Conservation (phyloP, 2,329 filamentous ascomycete species). For the Monosporascus cannonballus region DNA sequence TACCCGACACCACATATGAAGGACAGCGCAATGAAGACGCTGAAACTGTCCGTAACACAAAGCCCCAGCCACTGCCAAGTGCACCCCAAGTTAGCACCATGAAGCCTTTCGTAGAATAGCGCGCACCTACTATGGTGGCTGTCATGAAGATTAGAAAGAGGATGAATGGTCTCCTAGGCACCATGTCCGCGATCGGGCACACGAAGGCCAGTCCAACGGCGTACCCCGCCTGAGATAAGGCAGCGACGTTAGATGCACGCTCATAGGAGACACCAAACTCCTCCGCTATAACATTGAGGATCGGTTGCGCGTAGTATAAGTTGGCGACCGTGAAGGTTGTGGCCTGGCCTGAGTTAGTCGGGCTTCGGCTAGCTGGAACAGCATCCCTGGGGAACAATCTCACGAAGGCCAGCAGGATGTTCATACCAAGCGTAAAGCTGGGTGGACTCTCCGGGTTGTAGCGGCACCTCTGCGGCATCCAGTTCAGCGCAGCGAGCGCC, state of each 20-base stretch:
- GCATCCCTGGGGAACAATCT: conserved; percentile 3
- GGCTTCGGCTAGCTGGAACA: background rate
- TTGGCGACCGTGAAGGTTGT: conserved; percentile 61
- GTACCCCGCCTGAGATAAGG: conserved; percentile 64
- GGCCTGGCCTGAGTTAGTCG: conserved; percentile 17
- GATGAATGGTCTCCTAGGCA: conserved; percentile 56
- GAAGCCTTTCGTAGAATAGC: background rate
- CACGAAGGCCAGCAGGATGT: conserved; percentile 64
- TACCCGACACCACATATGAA: conserved; percentile 49
- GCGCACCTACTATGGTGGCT: conserved; percentile 48
- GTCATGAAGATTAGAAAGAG: conserved; percentile 55
- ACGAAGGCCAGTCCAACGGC: conserved; percentile 59
- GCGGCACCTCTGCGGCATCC: conserved; percentile 60
- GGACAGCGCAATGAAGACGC: conserved; percentile 54
- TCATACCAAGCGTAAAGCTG: conserved; percentile 60
- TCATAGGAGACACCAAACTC: conserved; percentile 60
- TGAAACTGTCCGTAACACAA: conserved; percentile 53
- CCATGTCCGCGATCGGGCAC: conserved; percentile 58
- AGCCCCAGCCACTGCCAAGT: conserved; percentile 48
- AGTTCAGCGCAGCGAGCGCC: conserved; percentile 35
- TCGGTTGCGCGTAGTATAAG: conserved; percentile 63
- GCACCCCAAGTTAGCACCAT: background rate
- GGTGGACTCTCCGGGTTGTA: conserved; percentile 63
- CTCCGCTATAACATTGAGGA: conserved; percentile 57
- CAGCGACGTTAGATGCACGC: conserved; percentile 51